phyloP scores from a whole-genome alignment of 2,329 filamentous ascomycete genomes.

The Fusarium burgessii region DNA sequence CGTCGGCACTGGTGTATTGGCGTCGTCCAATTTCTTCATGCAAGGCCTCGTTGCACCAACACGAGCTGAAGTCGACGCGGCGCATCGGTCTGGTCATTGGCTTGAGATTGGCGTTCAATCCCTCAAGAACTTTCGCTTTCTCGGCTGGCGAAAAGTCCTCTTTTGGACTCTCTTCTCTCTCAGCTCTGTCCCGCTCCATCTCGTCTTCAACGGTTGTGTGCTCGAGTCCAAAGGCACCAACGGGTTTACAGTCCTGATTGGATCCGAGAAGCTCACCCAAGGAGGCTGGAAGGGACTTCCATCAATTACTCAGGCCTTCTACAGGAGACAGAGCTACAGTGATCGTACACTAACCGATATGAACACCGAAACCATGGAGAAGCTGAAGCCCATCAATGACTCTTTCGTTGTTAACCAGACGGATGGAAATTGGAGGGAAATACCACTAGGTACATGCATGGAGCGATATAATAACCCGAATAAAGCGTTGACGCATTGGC shows the following conservation, averaged over 20 bases:
- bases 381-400: neutral
- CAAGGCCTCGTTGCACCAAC: conserved; percentile 52
- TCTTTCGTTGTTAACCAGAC: neutral
- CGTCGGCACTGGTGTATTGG: conserved; percentile 47
- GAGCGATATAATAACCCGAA: conserved; percentile 18
- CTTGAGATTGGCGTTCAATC: conserved; percentile 44
- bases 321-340: neutral
- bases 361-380: neutral
- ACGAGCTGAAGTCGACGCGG: conserved; percentile 46
- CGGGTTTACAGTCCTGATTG: conserved; percentile 19
- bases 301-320: neutral
- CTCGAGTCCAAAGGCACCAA: conserved; percentile 29
- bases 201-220: conserved; percentile 24
- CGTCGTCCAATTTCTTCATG: conserved; percentile 54
- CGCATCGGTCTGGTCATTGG: conserved; percentile 26
- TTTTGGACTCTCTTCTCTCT: conserved; percentile 24
- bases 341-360: neutral
- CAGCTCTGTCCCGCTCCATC: conserved; percentile 23
- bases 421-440: neutral
- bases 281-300: conserved; percentile 3
- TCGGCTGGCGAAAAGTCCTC: conserved; percentile 5
- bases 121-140: conserved; percentile 29
- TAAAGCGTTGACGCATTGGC: conserved; percentile 15
- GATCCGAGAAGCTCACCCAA: neutral
- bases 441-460: neutral